Base-by-base conservation (phyloP, 495 filamentous ascomycete species). In the Hypoxylon rickii region DNA sequence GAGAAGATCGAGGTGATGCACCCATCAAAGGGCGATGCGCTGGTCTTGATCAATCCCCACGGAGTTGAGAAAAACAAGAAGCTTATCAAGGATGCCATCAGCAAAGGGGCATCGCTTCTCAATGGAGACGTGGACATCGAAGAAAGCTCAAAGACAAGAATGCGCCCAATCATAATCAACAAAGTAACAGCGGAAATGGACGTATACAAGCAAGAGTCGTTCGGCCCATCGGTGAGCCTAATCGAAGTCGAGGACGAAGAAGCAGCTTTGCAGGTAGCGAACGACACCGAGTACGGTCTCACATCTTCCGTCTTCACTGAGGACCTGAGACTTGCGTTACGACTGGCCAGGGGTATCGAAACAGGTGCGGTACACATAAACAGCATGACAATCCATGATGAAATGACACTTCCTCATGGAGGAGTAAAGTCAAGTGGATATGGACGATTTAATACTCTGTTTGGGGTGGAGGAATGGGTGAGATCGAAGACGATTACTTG, bases 291-390 rank as follows among this genome's bases (percentile, higher is more conserved):
- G 55, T 84, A 94, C 37, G 92, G 92, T 18, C 85, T 96, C 4
- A 83, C 83, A 2, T 85, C 89, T 3, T 89, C 90, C n/a, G 86
- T 97, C 36, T 96, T 96, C 70, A 95, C 91, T 2, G 84, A 83
- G 67, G 81, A 96, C 61, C 65, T 94, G 54, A 85, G 87, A 45
- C 71, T 81, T 60, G 92, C 86, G 11, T 82, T 96, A 62, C 80
- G 86, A 41, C 76, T 96, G 22, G 84, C 91, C 39, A 86, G 80
- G 66, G 75, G 83, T 65, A 83, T 96, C 36, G 83, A 93, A 72
- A 86, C 87, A 8, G 93, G 93, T 19, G 87, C 87, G 18, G 88
- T 97, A 20, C 92, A 96, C 68, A 92, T 96, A 65, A 97, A 97
- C 68, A 79, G 75, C 26, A 85, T 91, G 82, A 89, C 85, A 2